phyloP scores from a whole-genome alignment of 345 rosid species.

The Hibiscus syriacus region DNA sequence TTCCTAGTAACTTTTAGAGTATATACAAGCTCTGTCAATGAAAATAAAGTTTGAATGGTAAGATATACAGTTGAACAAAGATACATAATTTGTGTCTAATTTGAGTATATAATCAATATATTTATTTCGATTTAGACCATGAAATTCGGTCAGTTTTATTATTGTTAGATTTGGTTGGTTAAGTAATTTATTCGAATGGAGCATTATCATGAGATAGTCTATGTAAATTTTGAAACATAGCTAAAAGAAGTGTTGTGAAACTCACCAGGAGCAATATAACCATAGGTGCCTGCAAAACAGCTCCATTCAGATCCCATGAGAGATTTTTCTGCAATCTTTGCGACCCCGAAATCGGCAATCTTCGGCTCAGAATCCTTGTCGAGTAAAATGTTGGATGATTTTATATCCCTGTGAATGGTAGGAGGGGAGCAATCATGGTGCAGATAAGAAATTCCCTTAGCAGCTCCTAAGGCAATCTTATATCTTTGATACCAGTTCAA shows the following conservation, averaged over 20 bases:
- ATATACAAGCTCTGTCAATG: conserved; percentile 66
- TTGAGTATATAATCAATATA: no score
- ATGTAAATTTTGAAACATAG: background rate
- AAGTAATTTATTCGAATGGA: no score
- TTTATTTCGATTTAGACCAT: no score
- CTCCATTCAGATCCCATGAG: conserved; percentile 35
- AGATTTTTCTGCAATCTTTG: conserved; percentile 54
- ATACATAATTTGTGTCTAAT: no score
- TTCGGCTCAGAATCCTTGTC: conserved; percentile 60
- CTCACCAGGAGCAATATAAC: conserved; percentile 92
- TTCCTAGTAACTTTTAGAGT: conserved; percentile 56
- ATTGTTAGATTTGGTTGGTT: no score
- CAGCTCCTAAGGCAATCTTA: conserved; percentile 66
- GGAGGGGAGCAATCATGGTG: conserved; percentile 83
- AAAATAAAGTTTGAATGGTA: background rate
- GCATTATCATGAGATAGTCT: no score
- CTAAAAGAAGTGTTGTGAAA: conserved; percentile 4
- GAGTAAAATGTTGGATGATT: conserved; percentile 75
- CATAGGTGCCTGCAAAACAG: conserved; percentile 76
- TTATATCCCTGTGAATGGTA: conserved; percentile 75
- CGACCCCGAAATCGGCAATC: conserved; percentile 82
- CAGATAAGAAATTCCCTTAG: conserved; percentile 77
- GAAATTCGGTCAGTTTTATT: no score
- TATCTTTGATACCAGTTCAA: conserved; percentile 64
- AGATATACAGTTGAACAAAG: background rate